Percentiles rank a stretch among this genome's conserved stretches.
These are phyloP conservation scores for Meyerozyma carpophila DNA, from an alignment of 1,139 yeast species.

Conservation along the genomic window DNA sequence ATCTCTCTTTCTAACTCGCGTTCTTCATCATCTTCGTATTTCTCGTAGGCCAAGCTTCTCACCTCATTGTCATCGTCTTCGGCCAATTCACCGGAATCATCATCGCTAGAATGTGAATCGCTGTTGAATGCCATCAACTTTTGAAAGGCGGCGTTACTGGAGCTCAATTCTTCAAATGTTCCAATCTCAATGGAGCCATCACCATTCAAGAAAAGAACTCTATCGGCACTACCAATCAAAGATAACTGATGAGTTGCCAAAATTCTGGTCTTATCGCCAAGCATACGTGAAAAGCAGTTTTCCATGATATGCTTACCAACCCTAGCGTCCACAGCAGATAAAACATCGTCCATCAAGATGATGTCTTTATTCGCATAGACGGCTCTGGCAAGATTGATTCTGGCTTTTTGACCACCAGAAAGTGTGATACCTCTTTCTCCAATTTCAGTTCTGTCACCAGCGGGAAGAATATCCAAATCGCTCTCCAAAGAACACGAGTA, in stretches of 20 bases:
- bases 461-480: slow-evolving; percentile 13
- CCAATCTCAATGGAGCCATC: slow-evolving; percentile 14
- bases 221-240: slow-evolving; percentile 13
- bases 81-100: slow-evolving; percentile 10
- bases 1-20: slow-evolving; percentile 6
- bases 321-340: slow-evolving; percentile 16
- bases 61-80: slow-evolving; percentile 5
- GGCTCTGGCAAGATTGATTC: slow-evolving; percentile 17
- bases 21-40: slow-evolving; percentile 7
- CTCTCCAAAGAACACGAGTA: slow-evolving; percentile 31
- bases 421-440: slow-evolving; percentile 18
- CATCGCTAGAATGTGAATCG: slow-evolving; percentile 4
- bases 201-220: slow-evolving; percentile 13
- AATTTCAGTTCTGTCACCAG: slow-evolving; percentile 15
- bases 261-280: slow-evolving; percentile 12
- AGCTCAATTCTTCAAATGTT: slow-evolving; percentile 7
- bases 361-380: slow-evolving; percentile 12
- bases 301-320: slow-evolving; percentile 16
- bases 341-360: slow-evolving; percentile 15
- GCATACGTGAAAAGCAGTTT: slow-evolving; percentile 11
- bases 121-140: slow-evolving; percentile 9
- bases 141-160: slow-evolving; percentile 8
- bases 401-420: slow-evolving; percentile 18
- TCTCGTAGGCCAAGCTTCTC: slow-evolving; percentile 2
- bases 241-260: slow-evolving; percentile 18